These are phyloP conservation scores for Petunia hybrid DNA, from an alignment of 305 asterid genomes.

Conservation along the genomic window DNA sequence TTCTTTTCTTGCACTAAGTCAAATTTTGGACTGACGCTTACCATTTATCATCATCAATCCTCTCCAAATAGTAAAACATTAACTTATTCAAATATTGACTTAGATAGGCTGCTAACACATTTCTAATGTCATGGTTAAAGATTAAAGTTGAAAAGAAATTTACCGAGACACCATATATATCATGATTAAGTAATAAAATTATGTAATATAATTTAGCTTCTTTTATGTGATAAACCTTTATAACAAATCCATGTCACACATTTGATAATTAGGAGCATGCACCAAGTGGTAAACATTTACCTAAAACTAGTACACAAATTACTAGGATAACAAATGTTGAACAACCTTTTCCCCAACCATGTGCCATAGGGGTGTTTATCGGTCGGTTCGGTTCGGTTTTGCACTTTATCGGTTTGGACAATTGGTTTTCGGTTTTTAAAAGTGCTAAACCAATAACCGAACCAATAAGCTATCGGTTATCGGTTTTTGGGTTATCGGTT, in stretches of 20 bases:
- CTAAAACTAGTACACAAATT: neutral
- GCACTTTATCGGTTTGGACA: too few relatives aligned
- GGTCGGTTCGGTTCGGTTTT: too few relatives aligned
- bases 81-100: neutral
- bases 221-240: too few relatives aligned
- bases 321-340: neutral
- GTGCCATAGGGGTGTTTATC: too few relatives aligned
- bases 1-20: neutral
- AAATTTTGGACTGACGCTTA: neutral
- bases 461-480: too few relatives aligned
- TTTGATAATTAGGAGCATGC: neutral
- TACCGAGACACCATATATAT: neutral
- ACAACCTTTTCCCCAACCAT: neutral
- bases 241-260: neutral
- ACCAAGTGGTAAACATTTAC: neutral
- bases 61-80: neutral
- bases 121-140: neutral
- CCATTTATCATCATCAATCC: neutral
- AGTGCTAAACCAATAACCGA: too few relatives aligned
- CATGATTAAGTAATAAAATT: conserved; percentile 16
- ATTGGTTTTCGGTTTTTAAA: too few relatives aligned
- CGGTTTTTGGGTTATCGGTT: too few relatives aligned
- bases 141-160: neutral
- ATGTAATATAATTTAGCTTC: neutral
- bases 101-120: neutral